Evolutionary conservation across 345 rosid genomes (phyloP).

Genomic region (Euphorbia pulcherrima): DNA sequence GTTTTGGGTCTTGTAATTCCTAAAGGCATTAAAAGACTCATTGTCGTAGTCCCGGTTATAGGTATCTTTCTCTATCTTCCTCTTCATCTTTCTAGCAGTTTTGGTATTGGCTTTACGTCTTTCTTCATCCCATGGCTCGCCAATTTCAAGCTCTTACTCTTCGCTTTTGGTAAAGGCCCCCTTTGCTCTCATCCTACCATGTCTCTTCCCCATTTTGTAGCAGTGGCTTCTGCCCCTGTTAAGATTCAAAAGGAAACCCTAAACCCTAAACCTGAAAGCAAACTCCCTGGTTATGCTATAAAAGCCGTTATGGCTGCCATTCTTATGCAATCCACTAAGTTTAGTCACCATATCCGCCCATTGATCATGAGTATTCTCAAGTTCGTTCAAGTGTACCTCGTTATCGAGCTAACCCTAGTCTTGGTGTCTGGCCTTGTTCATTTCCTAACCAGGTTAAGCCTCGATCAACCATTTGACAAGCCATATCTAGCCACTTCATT

Average conservation of each 20-base stretch:
- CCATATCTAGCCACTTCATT: conserved; percentile 39
- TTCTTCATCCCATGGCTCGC: conserved; percentile 55
- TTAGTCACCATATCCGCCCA: conserved; percentile 31
- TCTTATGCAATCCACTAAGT: conserved; percentile 21
- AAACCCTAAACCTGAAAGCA: conserved; percentile 10
- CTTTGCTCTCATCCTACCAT: conserved; percentile 24
- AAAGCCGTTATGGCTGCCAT: conserved; percentile 34
- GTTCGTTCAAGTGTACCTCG: conserved; percentile 37
- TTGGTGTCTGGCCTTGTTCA: conserved; percentile 34
- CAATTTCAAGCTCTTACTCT: conserved; percentile 53
- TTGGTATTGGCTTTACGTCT: conserved; percentile 31
- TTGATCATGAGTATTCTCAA: conserved; percentile 31
- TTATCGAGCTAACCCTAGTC: conserved; percentile 43
- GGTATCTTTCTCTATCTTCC: conserved; percentile 39
- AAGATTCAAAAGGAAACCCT: conserved; percentile 38
- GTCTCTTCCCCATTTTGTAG: conserved; percentile 41
- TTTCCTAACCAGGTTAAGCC: conserved; percentile 25
- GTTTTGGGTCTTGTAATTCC: conserved; percentile 25
- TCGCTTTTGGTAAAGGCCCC: conserved; percentile 47
- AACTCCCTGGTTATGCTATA: conserved; percentile 28
- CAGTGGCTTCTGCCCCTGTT: conserved; percentile 54
- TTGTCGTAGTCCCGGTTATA: conserved; percentile 31
- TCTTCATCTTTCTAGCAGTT: conserved; percentile 26
- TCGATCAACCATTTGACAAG: conserved; percentile 52
- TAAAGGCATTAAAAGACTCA: conserved; percentile 38